Base-by-base conservation (phyloP, 331 rosid genomes). In the Malus hybrid region DNA sequence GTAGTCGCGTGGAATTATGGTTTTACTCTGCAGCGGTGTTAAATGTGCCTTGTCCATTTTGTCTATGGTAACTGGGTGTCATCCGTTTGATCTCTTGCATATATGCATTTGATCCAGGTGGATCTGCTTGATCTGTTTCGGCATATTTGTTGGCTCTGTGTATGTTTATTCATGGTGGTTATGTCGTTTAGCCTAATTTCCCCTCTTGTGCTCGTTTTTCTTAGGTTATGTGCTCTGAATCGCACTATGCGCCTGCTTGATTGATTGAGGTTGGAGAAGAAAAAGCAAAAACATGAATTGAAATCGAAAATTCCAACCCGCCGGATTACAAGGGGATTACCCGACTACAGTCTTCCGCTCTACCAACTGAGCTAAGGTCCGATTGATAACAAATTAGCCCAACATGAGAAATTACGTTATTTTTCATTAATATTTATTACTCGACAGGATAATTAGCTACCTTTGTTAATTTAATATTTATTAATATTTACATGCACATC, bases 281-380 rank as follows among this genome's bases (percentile, higher is more conserved):
- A 18, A 26, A 61, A 10, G 13, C n/a, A 11, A 26, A 2, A 2
- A 5, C n/a, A 30, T 10, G 50, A 1, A 1, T 66, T 4, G 29
- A 10, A 12, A 29, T 5, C 18, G 1, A 8, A 16, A 33, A 9
- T 1, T 83, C 79, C 89, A 87, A 88, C 89, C 91, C 81, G 75
- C 87, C 84, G 82, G 82, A 77, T 72, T 9, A 3, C 46, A 4
- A 2, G 18, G 16, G 60, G 36, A 0, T 2, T 0, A 8, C 3
- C 78, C 57, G 24, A 78, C 68, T 71, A 78, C 73, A 71, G 81
- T 78, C 73, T 77, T 78, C 77, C 62, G 77, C 77, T 71, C 81
- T 78, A 52, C 81, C 77, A 78, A 71, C 72, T 77, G 72, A 71
- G 77, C 81, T 71, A 64, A 78, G 73, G 77, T 71, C 62, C 39